Evolutionary conservation across 805 yeast species (phyloP), one percentile per base, ranked within the genome.

Genomic region (Diddensiella santjacobensis): DNA sequence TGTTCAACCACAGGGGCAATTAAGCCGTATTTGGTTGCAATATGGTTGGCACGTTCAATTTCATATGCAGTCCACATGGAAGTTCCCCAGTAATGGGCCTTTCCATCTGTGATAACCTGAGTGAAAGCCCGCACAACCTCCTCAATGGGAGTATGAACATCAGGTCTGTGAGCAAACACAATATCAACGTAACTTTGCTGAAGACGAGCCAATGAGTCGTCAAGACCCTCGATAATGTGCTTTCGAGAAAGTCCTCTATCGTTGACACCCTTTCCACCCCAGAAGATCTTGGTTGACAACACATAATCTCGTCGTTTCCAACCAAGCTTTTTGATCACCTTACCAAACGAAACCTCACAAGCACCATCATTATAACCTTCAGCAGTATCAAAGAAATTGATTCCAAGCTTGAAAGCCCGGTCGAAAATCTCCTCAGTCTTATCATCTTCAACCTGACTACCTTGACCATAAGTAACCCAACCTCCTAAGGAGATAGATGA

Each of bases 331-430:
- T 60, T 57, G 48, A 63, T 53, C 42, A 60, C 58, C 22, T 55
- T 49, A 22, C 67, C 67, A 51, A 63, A 57, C 8, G 60, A 58
- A 3, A 37, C 43, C 48, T 63, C 67, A 42, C 63, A 61, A 23
- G 54, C 52, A 23, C 67, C 67, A 15, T 48, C 50, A 5, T 58
- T 54, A 42, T 63, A 63, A 17, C 50, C 59, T 49, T 63, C 67
- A n/a, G 65, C 66, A 5, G 67, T 62, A 47, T 63, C 67, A 39
- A 63, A 63, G 47, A 58, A 63, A 53, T 63, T 63, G 56, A 62
- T 60, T 2, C 67, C 67, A 24, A 52, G 50, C 50, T 59, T 54
- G 63, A 57, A 63, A 11, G 67, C 67, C 38, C 44, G 52, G 48
- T 59, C 61, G 40, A 63, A 58, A 47, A 61, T 59, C 37, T 47